Base-by-base conservation (phyloP, 2,329 filamentous ascomycete species). In the Cytospora paraplurivora region DNA sequence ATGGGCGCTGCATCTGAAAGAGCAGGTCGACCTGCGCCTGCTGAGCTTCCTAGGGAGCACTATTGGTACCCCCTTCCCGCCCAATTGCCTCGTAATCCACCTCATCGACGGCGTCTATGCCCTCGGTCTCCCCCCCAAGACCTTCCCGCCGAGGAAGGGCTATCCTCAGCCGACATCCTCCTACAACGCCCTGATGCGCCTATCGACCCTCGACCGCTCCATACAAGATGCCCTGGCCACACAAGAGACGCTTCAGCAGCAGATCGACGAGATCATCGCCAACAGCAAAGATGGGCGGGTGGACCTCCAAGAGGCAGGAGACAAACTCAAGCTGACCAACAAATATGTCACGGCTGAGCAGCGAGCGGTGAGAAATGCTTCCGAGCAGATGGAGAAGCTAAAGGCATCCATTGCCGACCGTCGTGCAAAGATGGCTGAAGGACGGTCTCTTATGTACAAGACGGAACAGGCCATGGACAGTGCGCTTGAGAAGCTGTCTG, bases 191-290 rank as follows among this genome's bases (percentile, higher is more conserved):
- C 80, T 98, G 21, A 94, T 97, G 88, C 89, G 91, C 65, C 81
- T 98, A 12, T 89, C 91, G 7, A 97, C 93, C 63, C 82, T 98
- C 17, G 92, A 97, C 67, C 91, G 90, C 72, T 96, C 93, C 61
- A 91, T 97, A 32, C 92, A 96, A 72, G 94, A 98, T 75, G 93
- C 93, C 1, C 78, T 97, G 11, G 85, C 88, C 1, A 96, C 92
- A 0, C 87, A 90, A 15, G 86, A 90, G 65, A 82, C 83, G 59
- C 81, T 98, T 10, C 87, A 91, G 55, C 77, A 82, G n/a, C 91
- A 97, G 67, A 96, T 97, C 67, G 91, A 91, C 67, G 73, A 79
- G 0, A 76, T 87, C 0, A 73, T 88, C 5, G 73, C 77, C 0
- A 69, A 74, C 0, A 75, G 75, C 4, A 77, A 80, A 0, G 69